These are phyloP conservation scores for Colletotrichum tanaceti DNA, from an alignment of 2,329 filamentous ascomycete genomes.

Conservation along the genomic window DNA sequence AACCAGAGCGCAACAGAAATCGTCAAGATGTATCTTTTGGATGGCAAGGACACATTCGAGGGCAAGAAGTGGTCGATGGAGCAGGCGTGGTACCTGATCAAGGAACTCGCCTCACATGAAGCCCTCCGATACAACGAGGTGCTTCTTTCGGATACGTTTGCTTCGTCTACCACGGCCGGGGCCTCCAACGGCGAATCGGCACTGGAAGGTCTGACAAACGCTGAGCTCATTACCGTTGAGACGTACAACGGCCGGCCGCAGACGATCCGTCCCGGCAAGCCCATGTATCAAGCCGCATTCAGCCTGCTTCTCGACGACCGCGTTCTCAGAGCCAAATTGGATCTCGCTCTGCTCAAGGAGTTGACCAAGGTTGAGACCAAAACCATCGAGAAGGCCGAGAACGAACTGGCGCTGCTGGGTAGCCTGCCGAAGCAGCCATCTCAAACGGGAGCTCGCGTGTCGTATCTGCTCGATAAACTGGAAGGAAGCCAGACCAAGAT, in stretches of 20 bases:
- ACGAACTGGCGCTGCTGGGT: slow-evolving; percentile 78
- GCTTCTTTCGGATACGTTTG: slow-evolving; percentile 80
- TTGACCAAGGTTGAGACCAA: slow-evolving; percentile 77
- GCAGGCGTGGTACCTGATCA: slow-evolving; percentile 92
- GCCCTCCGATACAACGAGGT: slow-evolving; percentile 86
- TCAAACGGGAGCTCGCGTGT: slow-evolving; percentile 73
- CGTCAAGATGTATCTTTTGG: slow-evolving; percentile 89
- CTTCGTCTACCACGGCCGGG: slow-evolving; percentile 60
- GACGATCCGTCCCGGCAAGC: slow-evolving; percentile 82
- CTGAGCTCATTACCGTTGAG: slow-evolving; percentile 85
- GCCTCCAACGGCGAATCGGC: slow-evolving; percentile 76
- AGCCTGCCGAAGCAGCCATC: slow-evolving; percentile 76
- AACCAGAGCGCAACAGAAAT: slow-evolving; percentile 91
- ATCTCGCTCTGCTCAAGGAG: slow-evolving; percentile 76
- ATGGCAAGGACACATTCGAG: slow-evolving; percentile 59
- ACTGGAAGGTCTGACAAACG: slow-evolving; percentile 82
- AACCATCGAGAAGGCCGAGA: slow-evolving; percentile 82
- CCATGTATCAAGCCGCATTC: slow-evolving; percentile 89
- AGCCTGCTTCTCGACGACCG: slow-evolving; percentile 75
- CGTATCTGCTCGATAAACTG: slow-evolving; percentile 81
- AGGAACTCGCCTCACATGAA: slow-evolving; percentile 75
- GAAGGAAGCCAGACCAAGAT: slow-evolving; percentile 80
- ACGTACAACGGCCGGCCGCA: slow-evolving; percentile 81
- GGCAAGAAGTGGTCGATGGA: slow-evolving; percentile 79
- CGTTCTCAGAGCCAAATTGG: slow-evolving; percentile 79